Percentiles rank a stretch among this genome's conserved stretches.
Conservation (phyloP, 202 grass and related monocot genomes). For the Schoenoplectus tabernaemontani region DNA sequence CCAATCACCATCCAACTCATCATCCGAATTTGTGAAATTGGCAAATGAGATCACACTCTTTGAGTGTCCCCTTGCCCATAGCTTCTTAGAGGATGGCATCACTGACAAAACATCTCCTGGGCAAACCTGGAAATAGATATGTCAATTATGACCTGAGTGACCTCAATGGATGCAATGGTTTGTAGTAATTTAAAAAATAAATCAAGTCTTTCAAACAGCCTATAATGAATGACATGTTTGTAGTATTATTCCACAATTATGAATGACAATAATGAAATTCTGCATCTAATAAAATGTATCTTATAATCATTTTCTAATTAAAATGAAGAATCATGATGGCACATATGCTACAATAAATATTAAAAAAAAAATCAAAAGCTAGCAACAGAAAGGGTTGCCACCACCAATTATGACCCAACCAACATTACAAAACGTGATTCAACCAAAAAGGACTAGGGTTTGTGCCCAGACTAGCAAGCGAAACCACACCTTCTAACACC, state of each 20-base stretch:
- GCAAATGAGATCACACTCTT: slow-evolving; percentile 34
- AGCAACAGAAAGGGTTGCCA: background rate
- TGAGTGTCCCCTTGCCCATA: slow-evolving; percentile 42
- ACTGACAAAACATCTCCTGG: slow-evolving; percentile 56
- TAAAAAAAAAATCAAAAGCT: background rate
- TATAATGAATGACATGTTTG: too few species aligned
- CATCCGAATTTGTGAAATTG: slow-evolving; percentile 8
- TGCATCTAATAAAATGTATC: background rate
- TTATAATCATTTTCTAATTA: background rate
- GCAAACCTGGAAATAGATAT: background rate
- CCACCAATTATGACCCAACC: background rate
- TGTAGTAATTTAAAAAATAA: background rate
- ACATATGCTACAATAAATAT: background rate
- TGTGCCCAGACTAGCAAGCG: background rate
- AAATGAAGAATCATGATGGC: background rate
- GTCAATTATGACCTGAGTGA: background rate
- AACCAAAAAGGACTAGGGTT: background rate
- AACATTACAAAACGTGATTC: background rate
- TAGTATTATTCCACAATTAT: too few species aligned
- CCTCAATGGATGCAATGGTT: background rate
- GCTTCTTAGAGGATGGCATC: slow-evolving; percentile 57
- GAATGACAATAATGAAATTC: background rate
- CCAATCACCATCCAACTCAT: slow-evolving; percentile 24
- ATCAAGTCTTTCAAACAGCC: too few species aligned
- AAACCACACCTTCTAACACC: background rate